A percentile compares a stretch with the other conserved stretches of the same genome.
phyloP scores from a whole-genome alignment of 306 rosid species.

The Lathyrus oleraceus region DNA sequence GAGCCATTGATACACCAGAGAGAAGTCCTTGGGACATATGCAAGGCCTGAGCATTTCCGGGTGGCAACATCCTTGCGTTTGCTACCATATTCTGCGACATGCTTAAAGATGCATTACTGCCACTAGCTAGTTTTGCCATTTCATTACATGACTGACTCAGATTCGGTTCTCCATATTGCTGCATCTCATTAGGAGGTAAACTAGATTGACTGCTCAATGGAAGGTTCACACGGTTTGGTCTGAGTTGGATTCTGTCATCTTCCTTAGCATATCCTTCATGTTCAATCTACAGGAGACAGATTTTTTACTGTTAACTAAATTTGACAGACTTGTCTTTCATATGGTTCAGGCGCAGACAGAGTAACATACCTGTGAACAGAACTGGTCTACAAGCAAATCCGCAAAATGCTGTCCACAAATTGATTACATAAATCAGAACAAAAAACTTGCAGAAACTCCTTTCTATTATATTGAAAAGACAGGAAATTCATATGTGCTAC shows the following conservation, averaged over 20 bases:
- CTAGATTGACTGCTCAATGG: constrained; percentile 57
- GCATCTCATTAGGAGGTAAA: constrained; percentile 66
- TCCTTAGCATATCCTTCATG: constrained; percentile 61
- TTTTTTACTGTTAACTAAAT: constrained; percentile 14
- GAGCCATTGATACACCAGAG: constrained; percentile 66
- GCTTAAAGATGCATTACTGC: constrained; percentile 57
- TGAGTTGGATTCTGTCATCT: constrained; percentile 58
- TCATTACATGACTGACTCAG: constrained; percentile 68
- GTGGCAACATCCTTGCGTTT: constrained; percentile 82
- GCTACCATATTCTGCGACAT: constrained; percentile 66
- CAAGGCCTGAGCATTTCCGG: constrained; percentile 81
- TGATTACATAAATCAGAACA: constrained; percentile 38
- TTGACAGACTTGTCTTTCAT: neutral
- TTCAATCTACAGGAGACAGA: constrained; percentile 57
- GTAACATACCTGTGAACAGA: constrained; percentile 67
- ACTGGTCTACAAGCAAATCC: constrained; percentile 80
- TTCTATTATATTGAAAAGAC: constrained; percentile 1
- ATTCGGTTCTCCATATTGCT: constrained; percentile 68
- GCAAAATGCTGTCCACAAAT: constrained; percentile 76
- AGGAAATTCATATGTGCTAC: constrained; percentile 16
- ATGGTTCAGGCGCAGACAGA: constrained; percentile 9
- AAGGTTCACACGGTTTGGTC: constrained; percentile 52
- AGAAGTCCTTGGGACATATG: constrained; percentile 90
- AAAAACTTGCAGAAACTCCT: constrained; percentile 33
- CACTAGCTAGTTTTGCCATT: constrained; percentile 50